Evolutionary conservation across 495 filamentous ascomycete genomes (phyloP).

Genomic region (Xylaria scruposa): DNA sequence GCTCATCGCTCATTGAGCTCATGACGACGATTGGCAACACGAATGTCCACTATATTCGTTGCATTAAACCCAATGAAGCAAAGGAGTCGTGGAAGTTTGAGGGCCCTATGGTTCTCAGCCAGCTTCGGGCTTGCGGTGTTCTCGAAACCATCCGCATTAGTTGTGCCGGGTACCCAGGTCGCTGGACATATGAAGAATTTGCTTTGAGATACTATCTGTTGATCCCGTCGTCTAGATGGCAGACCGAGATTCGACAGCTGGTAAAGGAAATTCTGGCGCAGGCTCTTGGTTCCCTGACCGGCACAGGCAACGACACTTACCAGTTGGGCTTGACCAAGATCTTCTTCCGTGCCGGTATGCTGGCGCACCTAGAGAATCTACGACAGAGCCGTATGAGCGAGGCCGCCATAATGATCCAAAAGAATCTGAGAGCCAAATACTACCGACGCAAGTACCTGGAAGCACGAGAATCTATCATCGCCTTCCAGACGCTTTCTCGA

Average conservation of each 20-base stretch:
- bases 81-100: slow-evolving; percentile 99
- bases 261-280: slow-evolving; percentile 88
- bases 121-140: slow-evolving; percentile 97
- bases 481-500: slow-evolving; percentile 75
- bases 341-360: slow-evolving; percentile 98
- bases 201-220: slow-evolving; percentile 98
- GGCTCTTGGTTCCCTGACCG: slow-evolving; percentile 79
- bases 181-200: slow-evolving; percentile 99
- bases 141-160: slow-evolving; percentile 98
- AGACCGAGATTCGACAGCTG: slow-evolving; percentile 90
- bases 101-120: slow-evolving; percentile 97
- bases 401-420: slow-evolving; percentile 98
- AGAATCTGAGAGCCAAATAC: slow-evolving; percentile 95
- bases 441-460: slow-evolving; percentile 92
- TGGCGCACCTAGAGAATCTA: slow-evolving; percentile 94
- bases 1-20: slow-evolving; percentile 95
- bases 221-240: slow-evolving; percentile 89
- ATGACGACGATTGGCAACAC: slow-evolving; percentile 98
- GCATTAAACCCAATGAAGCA: slow-evolving; percentile 98
- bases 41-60: slow-evolving; percentile 98
- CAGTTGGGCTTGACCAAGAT: slow-evolving; percentile 97
- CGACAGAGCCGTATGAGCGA: slow-evolving; percentile 88
- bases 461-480: slow-evolving; percentile 78
- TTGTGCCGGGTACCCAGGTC: slow-evolving; percentile 95
- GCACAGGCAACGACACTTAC: slow-evolving; percentile 89